Conservation (phyloP, 768 basidiomycete species). For the Rhodocollybia butyracea region DNA sequence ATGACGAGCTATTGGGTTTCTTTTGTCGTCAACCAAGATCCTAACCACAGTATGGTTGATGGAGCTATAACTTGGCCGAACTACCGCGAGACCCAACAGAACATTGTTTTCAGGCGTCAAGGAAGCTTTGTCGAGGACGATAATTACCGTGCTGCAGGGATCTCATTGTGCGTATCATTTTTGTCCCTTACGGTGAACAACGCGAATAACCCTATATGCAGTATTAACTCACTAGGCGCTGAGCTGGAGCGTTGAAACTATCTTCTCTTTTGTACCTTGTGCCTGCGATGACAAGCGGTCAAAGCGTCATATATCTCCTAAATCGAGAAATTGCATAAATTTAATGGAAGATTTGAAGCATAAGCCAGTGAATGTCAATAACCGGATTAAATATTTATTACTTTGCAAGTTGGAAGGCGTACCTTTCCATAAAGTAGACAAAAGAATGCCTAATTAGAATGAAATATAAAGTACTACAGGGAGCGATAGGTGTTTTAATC, state of each 20-base stretch:
- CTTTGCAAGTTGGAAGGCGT: too few relatives aligned
- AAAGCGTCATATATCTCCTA: too few relatives aligned
- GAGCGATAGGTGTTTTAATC: too few relatives aligned
- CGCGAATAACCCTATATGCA: background rate
- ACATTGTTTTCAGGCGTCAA: background rate
- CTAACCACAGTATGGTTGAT: background rate
- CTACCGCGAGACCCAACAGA: background rate
- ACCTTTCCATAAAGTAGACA: too few relatives aligned
- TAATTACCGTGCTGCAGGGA: background rate
- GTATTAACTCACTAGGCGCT: background rate
- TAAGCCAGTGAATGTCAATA: too few relatives aligned
- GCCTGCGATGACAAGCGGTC: too few relatives aligned
- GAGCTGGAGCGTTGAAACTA: background rate
- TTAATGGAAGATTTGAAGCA: too few relatives aligned
- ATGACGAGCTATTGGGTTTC: background rate
- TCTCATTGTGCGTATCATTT: background rate
- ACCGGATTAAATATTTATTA: too few relatives aligned
- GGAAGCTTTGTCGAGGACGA: background rate
- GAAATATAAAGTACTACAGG: too few relatives aligned
- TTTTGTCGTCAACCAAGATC: background rate
- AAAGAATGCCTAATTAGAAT: too few relatives aligned
- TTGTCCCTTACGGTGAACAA: background rate
- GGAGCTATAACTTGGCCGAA: background rate
- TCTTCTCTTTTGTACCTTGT: too few relatives aligned
- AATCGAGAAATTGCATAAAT: too few relatives aligned